A percentile compares a stretch with the other conserved stretches of the same genome.
Evolutionary conservation across 179 eudicot species (phyloP).

Genomic region (Vitellaria paradoxa): DNA sequence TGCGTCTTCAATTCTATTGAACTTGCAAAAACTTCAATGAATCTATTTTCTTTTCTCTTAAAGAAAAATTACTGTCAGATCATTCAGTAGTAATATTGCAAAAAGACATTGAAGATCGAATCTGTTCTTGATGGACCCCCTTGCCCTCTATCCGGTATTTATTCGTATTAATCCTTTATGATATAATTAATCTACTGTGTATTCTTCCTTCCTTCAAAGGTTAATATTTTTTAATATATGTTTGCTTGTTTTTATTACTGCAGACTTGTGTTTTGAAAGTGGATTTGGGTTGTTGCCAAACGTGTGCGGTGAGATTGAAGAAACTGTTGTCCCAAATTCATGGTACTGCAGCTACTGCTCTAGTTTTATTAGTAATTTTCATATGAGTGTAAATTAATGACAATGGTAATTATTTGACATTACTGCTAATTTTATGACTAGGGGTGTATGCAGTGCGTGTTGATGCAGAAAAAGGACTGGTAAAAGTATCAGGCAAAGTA

Average conservation of each 20-base stretch:
- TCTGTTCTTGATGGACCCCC: not conserved
- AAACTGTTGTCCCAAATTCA: not conserved
- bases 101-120: not conserved
- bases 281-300: constrained; percentile 3
- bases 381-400: not conserved
- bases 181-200: not conserved
- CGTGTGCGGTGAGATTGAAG: constrained; percentile 7
- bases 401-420: not conserved
- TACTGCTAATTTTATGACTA: not conserved
- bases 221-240: not conserved
- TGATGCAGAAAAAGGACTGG: constrained; percentile 1
- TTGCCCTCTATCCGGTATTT: not conserved
- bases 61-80: too few species aligned
- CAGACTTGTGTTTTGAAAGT: constrained; percentile 18
- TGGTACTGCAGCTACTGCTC: not conserved
- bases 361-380: too few species aligned
- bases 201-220: not conserved
- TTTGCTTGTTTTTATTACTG: not conserved
- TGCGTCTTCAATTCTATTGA: not conserved
- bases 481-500: constrained; percentile 1
- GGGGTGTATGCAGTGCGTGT: constrained; percentile 8
- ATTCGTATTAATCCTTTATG: not conserved
- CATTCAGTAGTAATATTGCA: not conserved
- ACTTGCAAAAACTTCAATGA: not conserved
- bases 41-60: not conserved